Conservation (phyloP, 352 stramenopile species). For the Phytophthora sp. region DNA sequence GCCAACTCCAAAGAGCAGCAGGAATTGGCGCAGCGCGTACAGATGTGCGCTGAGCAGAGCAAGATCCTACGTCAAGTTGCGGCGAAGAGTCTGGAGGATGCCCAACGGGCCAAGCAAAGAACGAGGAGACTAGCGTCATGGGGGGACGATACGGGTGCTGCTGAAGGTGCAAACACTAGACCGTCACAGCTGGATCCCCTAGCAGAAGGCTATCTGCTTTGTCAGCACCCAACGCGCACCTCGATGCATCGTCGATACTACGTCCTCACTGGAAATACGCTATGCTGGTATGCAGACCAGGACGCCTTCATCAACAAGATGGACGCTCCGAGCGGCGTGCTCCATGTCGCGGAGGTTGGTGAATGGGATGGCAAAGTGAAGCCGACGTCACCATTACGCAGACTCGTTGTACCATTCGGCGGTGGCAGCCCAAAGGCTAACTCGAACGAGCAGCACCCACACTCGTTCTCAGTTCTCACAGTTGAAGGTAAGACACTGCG, state of each 20-base stretch:
- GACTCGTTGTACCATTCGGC: conserved; percentile 31
- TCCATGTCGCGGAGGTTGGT: conserved; percentile 63
- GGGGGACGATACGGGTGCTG: conserved; percentile 28
- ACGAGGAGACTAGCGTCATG: conserved; percentile 62
- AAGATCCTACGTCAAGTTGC: conserved; percentile 51
- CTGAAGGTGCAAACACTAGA: conserved; percentile 8
- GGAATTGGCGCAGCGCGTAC: conserved; percentile 34
- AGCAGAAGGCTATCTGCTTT: conserved; percentile 73
- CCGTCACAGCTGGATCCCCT: conserved; percentile 72
- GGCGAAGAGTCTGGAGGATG: conserved; percentile 54
- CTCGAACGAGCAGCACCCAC: conserved; percentile 44
- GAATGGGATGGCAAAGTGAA: conserved; percentile 74
- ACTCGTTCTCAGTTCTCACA: conserved; percentile 66
- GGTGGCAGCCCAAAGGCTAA: conserved; percentile 32
- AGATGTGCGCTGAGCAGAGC: conserved; percentile 41
- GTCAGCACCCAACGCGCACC: conserved; percentile 63
- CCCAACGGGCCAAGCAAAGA: conserved; percentile 62
- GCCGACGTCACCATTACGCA: conserved; percentile 26
- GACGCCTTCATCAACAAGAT: conserved; percentile 61
- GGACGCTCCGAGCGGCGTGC: conserved; percentile 56
- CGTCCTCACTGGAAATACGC: conserved; percentile 75
- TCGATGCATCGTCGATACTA: conserved; percentile 83
- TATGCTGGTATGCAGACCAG: conserved; percentile 83
- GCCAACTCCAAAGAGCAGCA: conserved; percentile 28
- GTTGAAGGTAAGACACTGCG: conserved; percentile 73